Conservation (phyloP, 2,329 filamentous ascomycete genomes). For the Moelleriella libera region DNA sequence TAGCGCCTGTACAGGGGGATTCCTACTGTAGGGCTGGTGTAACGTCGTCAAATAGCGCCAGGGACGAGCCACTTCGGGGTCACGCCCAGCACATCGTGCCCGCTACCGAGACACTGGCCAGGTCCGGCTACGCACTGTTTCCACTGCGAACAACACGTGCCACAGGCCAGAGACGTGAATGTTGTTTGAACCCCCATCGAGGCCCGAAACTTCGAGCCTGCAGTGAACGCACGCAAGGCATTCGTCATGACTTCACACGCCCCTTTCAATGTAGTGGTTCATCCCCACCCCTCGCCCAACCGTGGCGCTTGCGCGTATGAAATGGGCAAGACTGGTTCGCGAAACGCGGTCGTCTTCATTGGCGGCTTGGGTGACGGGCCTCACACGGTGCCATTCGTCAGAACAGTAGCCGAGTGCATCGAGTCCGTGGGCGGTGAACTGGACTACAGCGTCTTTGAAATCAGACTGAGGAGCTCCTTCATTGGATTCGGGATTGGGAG, state of each 20-base stretch:
- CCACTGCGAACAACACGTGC: too few relatives aligned
- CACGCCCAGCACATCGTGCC: too few relatives aligned
- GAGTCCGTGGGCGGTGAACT: constrained; percentile 19
- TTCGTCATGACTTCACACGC: constrained; percentile 12
- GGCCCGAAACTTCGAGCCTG: neutral
- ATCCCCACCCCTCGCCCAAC: constrained; percentile 28
- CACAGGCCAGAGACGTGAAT: too few relatives aligned
- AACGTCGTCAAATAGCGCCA: too few relatives aligned
- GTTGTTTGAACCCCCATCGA: too few relatives aligned
- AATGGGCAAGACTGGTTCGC: constrained; percentile 22
- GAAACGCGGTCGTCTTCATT: constrained; percentile 53
- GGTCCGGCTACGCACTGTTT: too few relatives aligned
- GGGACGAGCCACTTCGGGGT: too few relatives aligned
- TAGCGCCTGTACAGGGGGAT: too few relatives aligned
- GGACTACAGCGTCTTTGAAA: constrained; percentile 40
- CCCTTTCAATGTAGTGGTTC: constrained; percentile 29
- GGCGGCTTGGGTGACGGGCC: constrained; percentile 59
- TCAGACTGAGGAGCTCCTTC: constrained; percentile 40
- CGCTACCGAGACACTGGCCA: too few relatives aligned
- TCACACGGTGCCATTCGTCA: constrained; percentile 46
- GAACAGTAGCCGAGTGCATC: constrained; percentile 28
- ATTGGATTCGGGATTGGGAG: constrained; percentile 34
- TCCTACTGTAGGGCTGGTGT: too few relatives aligned
- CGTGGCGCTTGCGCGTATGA: constrained; percentile 32
- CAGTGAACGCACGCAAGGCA: neutral